Base-by-base conservation (phyloP, 2,329 filamentous ascomycete genomes). In the Fragosphaeria purpurea region DNA sequence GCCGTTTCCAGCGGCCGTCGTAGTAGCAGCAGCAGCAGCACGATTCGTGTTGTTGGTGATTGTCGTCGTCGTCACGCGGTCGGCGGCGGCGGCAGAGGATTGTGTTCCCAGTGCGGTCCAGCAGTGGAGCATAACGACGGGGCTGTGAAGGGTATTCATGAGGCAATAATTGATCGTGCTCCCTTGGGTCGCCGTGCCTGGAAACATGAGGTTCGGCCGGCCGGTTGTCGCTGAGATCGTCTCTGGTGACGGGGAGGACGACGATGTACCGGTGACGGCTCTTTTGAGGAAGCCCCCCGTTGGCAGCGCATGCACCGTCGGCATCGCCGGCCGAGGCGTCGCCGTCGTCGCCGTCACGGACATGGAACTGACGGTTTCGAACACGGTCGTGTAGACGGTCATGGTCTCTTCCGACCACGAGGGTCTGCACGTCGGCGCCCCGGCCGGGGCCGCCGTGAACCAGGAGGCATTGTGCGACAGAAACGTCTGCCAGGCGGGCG, bases 111-210 rank as follows among this genome's bases (percentile, higher is more conserved):
- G 46, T 3, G 35, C 11, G 12, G 46, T 46, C 45, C 48, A 53
- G 46, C 54, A 56, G 33, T 51, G 54, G 6, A 48, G 34, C 30
- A 48, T 33, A 6, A 41, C 31, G 3, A 11, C 7, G 11, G 41
- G 7, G 10, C 37, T 6, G 6, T 40, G 8, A 7, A 31, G 31
- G 10, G 40, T 4, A n/a, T 38, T 40, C 8, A 42, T 8, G 39
- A 48, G 7, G 47, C 47, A 48, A 5, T 13, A n/a, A 30, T 48
- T 48, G 47, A 44, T 10, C 6, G 41, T 48, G 41, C 34, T 41
- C 7, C 39, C 39, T 6, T 38, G 7, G 4, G 39, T 12, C 3
- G 47, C 44, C 11, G 41, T 38, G 6, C 41, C 41, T 22, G 22
- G 22, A 22, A 22, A 22, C 22, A 22, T 22, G 13, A 48, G 35